A percentile compares a stretch with the other conserved stretches of the same genome.
These are phyloP conservation scores for Aspergillus jensenii DNA, from an alignment of 2,329 filamentous ascomycete species.

Conservation along the genomic window DNA sequence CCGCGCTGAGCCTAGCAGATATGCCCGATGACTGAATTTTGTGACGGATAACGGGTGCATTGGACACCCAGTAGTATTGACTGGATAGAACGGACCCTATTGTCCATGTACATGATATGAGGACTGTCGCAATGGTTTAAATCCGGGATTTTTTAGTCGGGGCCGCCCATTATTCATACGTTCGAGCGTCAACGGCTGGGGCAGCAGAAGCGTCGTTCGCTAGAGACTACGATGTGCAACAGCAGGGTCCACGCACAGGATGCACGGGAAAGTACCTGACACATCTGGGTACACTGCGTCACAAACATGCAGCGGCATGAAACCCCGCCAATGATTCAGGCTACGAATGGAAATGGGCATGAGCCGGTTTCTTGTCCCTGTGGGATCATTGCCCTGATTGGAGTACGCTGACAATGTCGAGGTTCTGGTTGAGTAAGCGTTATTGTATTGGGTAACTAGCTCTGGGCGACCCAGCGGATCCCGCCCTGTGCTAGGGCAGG, in stretches of 20 bases:
- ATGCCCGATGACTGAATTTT: constrained; percentile 32
- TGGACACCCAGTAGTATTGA: neutral
- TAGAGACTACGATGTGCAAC: neutral
- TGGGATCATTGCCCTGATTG: neutral
- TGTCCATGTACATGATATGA: neutral
- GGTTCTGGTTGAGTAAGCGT: neutral
- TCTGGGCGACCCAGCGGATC: neutral
- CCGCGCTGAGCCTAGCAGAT: constrained; percentile 33
- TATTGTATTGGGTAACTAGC: neutral
- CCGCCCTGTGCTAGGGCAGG: neutral
- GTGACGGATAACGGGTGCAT: neutral
- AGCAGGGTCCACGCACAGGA: neutral
- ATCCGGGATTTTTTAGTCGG: neutral
- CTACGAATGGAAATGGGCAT: neutral
- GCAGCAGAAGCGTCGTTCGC: neutral
- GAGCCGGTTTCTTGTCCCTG: neutral
- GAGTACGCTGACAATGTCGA: neutral
- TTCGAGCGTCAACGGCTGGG: neutral
- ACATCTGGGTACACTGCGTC: neutral
- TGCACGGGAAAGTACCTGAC: neutral
- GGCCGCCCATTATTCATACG: neutral
- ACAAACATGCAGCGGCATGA: constrained; percentile 1
- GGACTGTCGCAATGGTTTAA: neutral
- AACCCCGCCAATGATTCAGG: neutral
- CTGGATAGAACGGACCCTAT: neutral